Conservation (phyloP, 1,139 yeast genomes). For the Saccharomyces hybrid region DNA sequence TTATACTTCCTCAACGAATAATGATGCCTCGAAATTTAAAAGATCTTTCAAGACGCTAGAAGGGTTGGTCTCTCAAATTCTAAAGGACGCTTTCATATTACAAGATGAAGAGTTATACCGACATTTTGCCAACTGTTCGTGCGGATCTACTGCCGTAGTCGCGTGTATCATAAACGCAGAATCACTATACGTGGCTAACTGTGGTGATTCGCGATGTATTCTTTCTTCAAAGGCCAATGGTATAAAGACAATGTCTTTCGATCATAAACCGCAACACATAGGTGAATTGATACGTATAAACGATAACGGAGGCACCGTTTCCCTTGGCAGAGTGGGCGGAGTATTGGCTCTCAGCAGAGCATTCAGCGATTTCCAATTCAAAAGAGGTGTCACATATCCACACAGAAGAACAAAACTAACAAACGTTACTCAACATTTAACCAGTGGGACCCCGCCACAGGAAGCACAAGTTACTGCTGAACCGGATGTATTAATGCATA, state of each 20-base stretch:
- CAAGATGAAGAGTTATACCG: constrained; percentile 49
- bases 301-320: constrained; percentile 65
- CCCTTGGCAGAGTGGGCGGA: constrained; percentile 66
- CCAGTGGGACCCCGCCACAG: constrained; percentile 29
- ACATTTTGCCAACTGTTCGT: constrained; percentile 38
- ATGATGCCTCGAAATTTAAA: constrained; percentile 8
- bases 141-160: constrained; percentile 67
- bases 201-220: constrained; percentile 70
- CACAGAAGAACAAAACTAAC: neutral
- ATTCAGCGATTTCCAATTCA: constrained; percentile 69
- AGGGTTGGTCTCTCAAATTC: constrained; percentile 36
- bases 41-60: constrained; percentile 28
- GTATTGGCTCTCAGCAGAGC: constrained; percentile 68
- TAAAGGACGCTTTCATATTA: constrained; percentile 47
- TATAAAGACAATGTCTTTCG: constrained; percentile 59
- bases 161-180: constrained; percentile 44
- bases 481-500: constrained; percentile 57
- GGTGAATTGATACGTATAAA: constrained; percentile 72
- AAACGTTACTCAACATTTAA: constrained; percentile 7
- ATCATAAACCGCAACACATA: constrained; percentile 68
- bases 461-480: constrained; percentile 52
- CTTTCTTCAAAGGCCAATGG: constrained; percentile 36
- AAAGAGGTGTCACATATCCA: constrained; percentile 37
- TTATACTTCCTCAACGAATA: constrained; percentile 13
- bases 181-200: constrained; percentile 49